Evolutionary conservation across 2,329 filamentous ascomycete species (phyloP).

Genomic region (Xylariales sp.): DNA sequence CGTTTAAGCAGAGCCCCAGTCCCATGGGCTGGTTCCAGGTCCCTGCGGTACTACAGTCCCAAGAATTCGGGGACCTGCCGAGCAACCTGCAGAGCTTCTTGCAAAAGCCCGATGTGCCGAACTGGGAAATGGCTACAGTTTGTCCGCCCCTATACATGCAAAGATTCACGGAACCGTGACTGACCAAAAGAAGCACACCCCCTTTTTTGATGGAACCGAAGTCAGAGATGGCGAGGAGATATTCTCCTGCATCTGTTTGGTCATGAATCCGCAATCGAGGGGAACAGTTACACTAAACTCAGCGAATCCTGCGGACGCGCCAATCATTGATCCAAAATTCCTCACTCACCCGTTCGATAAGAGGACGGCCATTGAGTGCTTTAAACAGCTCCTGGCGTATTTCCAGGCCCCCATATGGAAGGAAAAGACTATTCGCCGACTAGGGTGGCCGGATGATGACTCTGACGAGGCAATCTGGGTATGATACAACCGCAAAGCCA

Average conservation of each 20-base stretch:
- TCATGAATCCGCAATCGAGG: conserved; percentile 15
- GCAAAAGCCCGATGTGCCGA: conserved; percentile 9
- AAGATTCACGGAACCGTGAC: not conserved
- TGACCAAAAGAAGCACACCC: conserved; percentile 9
- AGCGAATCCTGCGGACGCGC: conserved; percentile 14
- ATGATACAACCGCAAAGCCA: no score
- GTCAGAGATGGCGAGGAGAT: conserved; percentile 11
- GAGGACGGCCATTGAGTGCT: conserved; percentile 11
- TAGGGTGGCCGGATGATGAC: conserved; percentile 10
- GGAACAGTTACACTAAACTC: conserved; percentile 16
- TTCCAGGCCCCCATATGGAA: conserved; percentile 11
- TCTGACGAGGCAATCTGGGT: conserved; percentile 16
- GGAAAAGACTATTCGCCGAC: conserved; percentile 7
- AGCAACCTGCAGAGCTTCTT: conserved; percentile 8
- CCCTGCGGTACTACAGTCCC: conserved; percentile 7
- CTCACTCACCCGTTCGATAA: conserved; percentile 15
- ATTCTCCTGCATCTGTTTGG: conserved; percentile 9
- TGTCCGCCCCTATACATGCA: no score
- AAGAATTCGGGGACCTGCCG: conserved; percentile 13
- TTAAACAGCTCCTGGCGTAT: conserved; percentile 10
- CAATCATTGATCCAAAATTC: conserved; percentile 16
- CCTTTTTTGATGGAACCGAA: conserved; percentile 8
- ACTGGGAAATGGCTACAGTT: conserved; percentile 13
- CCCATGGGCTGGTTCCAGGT: conserved; percentile 33
- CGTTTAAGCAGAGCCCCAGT: conserved; percentile 9